Evolutionary conservation across 1,284 basidiomycete genomes (phyloP), one percentile per base, ranked within the genome.

Genomic region (Singerocomus rubriflavus): DNA sequence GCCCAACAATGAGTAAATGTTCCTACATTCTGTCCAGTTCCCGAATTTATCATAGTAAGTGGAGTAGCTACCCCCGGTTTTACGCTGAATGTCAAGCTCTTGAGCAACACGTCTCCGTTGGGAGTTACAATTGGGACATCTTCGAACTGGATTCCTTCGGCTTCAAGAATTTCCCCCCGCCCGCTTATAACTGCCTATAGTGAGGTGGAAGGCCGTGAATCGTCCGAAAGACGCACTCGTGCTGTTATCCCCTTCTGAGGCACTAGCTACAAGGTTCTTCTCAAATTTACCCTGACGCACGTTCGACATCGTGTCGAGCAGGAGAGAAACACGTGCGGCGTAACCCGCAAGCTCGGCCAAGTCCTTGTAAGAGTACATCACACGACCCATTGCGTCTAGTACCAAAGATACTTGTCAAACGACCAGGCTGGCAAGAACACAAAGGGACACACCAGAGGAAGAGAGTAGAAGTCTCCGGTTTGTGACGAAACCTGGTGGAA

Each of bases 311-410:
- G 93, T 93, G 50, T 96, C 91, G 8, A 99, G 79, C 10, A 98
- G 78, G 44, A 88, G 82, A 25, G 90, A 86, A 0, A 99, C 95
- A 16, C 96, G 85, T 1, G 93, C 82, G 0, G 96, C 98, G 69
- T 98, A 98, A 11, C 96, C 96, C 2, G 95, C 93, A 30, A 99
- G 81, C 69, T 99, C 96, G 6, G 93, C 88, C 5, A 99, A 77
- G 67, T 98, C 93, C 77, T 91, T 98, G 76, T 98, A 98, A 12
- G 91, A 93, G 69, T 96, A 97, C 93, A 98, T 96, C 8, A 89
- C 79, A 21, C 88, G 81, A 42, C 87, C 87, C 57, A 90, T 84
- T 4, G 87, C 88, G 72, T 90, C 87, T 86, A 50, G 32, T n/a
- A 34, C 48, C 26, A 36, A 36, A n/a, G 17, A 38, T 38, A 25